These are phyloP conservation scores for Melaleuca alternifolia DNA, from an alignment of 345 rosid species.

Conservation along the genomic window DNA sequence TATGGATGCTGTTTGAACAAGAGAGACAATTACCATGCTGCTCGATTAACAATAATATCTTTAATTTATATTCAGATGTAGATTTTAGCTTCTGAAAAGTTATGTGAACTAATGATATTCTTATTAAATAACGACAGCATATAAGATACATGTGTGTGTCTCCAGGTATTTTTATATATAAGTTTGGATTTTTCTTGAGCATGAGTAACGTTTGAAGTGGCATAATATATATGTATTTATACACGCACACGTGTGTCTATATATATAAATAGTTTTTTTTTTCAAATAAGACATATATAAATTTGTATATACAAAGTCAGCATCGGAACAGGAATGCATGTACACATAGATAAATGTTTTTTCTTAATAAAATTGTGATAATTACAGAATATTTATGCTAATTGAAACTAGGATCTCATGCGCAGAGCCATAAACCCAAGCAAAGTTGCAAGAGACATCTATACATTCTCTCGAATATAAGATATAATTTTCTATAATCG, in stretches of 20 bases:
- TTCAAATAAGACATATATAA: background rate
- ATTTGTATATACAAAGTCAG: background rate
- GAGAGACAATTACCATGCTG: no score
- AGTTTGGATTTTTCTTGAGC: background rate
- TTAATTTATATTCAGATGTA: no score
- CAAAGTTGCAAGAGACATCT: background rate
- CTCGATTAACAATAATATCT: no score
- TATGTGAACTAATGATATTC: background rate
- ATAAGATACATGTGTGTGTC: background rate
- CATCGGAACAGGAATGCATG: background rate
- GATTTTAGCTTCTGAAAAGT: no score
- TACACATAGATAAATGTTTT: background rate
- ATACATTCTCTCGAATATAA: background rate
- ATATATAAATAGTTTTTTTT: no score
- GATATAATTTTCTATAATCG: background rate
- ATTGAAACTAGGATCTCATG: background rate
- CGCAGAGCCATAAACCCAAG: background rate
- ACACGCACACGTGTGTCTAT: no score
- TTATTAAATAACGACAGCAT: background rate
- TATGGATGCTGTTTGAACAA: no score
- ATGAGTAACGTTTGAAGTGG: background rate
- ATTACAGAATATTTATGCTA: background rate
- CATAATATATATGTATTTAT: no score
- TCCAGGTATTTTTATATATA: background rate
- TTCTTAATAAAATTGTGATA: background rate